These are phyloP conservation scores for Danielozyma ontarioensis DNA, from an alignment of 805 yeast genomes.

Conservation along the genomic window DNA sequence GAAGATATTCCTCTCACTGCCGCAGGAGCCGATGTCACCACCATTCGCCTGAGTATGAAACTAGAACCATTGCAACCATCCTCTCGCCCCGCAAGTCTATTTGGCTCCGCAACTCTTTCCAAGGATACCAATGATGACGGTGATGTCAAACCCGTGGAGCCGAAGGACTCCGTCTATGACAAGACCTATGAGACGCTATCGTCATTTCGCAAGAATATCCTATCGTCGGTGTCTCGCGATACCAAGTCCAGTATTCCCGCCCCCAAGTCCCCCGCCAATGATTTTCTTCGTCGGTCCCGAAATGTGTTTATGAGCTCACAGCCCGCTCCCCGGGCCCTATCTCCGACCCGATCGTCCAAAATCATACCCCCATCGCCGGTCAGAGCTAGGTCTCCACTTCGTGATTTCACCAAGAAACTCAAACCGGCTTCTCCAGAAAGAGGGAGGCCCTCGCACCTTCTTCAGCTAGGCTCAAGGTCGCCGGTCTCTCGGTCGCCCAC, in stretches of 20 bases:
- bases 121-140: too few species aligned
- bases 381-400: not conserved
- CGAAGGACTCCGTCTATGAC: not conserved
- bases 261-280: not conserved
- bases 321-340: not conserved
- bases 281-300: slow-evolving; percentile 7
- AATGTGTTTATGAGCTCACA: slow-evolving; percentile 3
- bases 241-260: not conserved
- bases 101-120: too few species aligned
- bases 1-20: too few species aligned
- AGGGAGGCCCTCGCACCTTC: too few species aligned
- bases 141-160: not conserved
- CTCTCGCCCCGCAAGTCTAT: too few species aligned
- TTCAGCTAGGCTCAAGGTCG: too few species aligned
- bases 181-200: not conserved
- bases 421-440: too few species aligned
- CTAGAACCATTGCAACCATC: too few species aligned
- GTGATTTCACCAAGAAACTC: not conserved
- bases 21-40: not conserved
- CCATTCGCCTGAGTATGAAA: too few species aligned
- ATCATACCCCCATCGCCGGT: not conserved
- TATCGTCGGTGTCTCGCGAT: not conserved
- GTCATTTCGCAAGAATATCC: not conserved
- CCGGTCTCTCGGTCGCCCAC: not conserved
- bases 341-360: not conserved